A percentile compares a stretch with the other conserved stretches of the same genome.
These are phyloP conservation scores for Diutina scorzettiae DNA, from an alignment of 1,139 yeast genomes.

Conservation along the genomic window DNA sequence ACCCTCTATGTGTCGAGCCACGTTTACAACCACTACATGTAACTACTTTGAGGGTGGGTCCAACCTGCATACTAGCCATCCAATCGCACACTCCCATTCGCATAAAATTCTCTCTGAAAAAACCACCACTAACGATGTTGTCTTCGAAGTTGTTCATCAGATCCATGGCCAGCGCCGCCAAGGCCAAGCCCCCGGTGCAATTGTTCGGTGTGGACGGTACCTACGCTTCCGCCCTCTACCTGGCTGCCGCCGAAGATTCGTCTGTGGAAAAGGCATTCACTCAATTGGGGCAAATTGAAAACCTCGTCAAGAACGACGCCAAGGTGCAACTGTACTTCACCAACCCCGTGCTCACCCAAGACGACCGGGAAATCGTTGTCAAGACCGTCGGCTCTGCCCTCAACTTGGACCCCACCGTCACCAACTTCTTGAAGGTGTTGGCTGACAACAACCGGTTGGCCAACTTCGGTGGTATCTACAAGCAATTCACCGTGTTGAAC, in stretches of 20 bases:
- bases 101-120: too few species aligned
- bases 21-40: too few species aligned
- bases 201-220: conserved; percentile 94
- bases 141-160: conserved; percentile 46
- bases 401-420: conserved; percentile 60
- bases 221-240: conserved; percentile 88
- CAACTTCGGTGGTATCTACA: conserved; percentile 51
- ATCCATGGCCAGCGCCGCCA: conserved; percentile 50
- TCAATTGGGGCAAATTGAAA: conserved; percentile 49
- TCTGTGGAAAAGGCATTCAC: conserved; percentile 61
- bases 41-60: too few species aligned
- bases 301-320: conserved; percentile 48
- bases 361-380: conserved; percentile 66
- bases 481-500: conserved; percentile 65
- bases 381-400: conserved; percentile 43
- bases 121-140: conserved; percentile 1
- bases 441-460: conserved; percentile 92
- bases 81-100: too few species aligned
- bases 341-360: conserved; percentile 76
- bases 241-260: conserved; percentile 81
- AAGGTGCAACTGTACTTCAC: conserved; percentile 50
- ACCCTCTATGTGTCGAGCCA: too few species aligned
- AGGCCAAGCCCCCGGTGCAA: conserved; percentile 81
- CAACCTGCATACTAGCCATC: too few species aligned
- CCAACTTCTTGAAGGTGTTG: conserved; percentile 72